Evolutionary conservation across 2,329 filamentous ascomycete species (phyloP).

Genomic region (Aspergillus vadensis): DNA sequence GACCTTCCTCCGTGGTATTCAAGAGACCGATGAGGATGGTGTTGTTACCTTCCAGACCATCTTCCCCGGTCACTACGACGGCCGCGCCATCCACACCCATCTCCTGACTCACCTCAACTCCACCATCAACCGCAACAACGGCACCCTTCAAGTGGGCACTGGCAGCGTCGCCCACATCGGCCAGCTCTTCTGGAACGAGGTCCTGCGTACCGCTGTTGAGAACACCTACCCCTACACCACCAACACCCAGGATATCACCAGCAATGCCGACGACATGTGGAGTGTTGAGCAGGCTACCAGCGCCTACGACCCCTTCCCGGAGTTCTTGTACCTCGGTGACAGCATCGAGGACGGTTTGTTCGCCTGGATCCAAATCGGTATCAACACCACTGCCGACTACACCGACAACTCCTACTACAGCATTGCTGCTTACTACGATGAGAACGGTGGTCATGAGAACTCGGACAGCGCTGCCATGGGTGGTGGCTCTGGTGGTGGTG

Average conservation of each 20-base stretch:
- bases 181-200: conserved; percentile 54
- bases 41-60: conserved; percentile 53
- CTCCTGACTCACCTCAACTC: conserved; percentile 48
- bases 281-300: conserved; percentile 45
- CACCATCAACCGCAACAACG: conserved; percentile 44
- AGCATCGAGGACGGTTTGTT: conserved; percentile 50
- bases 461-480: conserved; percentile 17
- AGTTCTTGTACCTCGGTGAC: conserved; percentile 58
- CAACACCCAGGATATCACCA: conserved; percentile 36
- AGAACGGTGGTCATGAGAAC: conserved; percentile 26
- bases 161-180: conserved; percentile 51
- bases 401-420: conserved; percentile 28
- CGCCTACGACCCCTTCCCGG: conserved; percentile 55
- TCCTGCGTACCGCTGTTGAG: conserved; percentile 48
- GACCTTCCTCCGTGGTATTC: conserved; percentile 54
- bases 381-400: conserved; percentile 44
- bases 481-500: conserved; percentile 13
- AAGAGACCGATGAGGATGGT: conserved; percentile 50
- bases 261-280: conserved; percentile 48
- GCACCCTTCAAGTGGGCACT: conserved; percentile 47
- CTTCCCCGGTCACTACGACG: conserved; percentile 52
- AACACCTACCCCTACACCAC: conserved; percentile 41
- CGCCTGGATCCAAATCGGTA: conserved; percentile 53
- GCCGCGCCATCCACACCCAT: conserved; percentile 54
- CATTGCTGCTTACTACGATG: conserved; percentile 28